Evolutionary conservation across 306 rosid species (phyloP).

Genomic region (Cicer chorassanicum): DNA sequence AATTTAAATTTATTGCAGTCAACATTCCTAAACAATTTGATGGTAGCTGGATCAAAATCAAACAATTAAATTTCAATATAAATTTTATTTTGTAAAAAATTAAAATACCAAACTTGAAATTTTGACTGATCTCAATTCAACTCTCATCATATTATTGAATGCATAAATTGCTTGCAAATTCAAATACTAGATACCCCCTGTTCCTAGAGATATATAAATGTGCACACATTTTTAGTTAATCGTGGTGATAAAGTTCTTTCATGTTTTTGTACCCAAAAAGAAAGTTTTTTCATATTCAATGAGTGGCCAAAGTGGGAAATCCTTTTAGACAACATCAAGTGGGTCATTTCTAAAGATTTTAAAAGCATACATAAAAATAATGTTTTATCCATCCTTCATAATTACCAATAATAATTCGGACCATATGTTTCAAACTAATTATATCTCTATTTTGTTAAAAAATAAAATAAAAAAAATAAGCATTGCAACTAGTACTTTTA

Average conservation of each 20-base stretch:
- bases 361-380: slow-evolving; percentile 28
- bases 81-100: no score
- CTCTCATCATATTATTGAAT: neutral
- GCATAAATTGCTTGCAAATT: neutral
- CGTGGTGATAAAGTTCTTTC: slow-evolving; percentile 44
- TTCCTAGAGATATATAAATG: slow-evolving; percentile 39
- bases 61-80: no score
- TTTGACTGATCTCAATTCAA: no score
- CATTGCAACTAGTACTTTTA: slow-evolving; percentile 40
- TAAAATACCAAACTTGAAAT: no score
- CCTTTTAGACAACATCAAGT: slow-evolving; percentile 49
- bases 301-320: slow-evolving; percentile 40
- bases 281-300: slow-evolving; percentile 37
- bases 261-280: no score
- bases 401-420: slow-evolving; percentile 55
- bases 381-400: slow-evolving; percentile 36
- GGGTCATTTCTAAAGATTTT: slow-evolving; percentile 49
- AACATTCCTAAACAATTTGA: no score
- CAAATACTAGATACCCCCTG: slow-evolving; percentile 37
- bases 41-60: no score
- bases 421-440: slow-evolving; percentile 56
- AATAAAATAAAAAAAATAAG: neutral
- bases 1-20: no score
- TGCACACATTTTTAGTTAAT: slow-evolving; percentile 43
- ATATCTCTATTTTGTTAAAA: slow-evolving; percentile 51